These are phyloP conservation scores for Spergularia bocconei DNA, from an alignment of 148 eudicot species.

Conservation along the genomic window DNA sequence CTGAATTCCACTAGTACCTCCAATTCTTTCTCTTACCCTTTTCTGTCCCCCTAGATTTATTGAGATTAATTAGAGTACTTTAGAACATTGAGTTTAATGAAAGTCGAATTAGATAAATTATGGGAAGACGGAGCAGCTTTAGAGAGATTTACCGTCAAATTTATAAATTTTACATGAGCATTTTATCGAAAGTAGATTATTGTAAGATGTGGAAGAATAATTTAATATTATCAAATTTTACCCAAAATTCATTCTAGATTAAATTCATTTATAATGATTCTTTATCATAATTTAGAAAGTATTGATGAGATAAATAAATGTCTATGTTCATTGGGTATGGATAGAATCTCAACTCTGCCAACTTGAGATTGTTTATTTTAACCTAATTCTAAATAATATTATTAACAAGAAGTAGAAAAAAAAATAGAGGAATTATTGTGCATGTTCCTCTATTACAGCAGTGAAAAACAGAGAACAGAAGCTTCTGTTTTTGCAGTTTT, in stretches of 20 bases:
- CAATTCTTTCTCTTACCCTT: background rate
- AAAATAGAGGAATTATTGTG: background rate
- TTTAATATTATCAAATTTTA: too few species aligned
- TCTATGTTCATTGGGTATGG: conserved; percentile 40
- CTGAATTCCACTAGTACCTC: conserved; percentile 41
- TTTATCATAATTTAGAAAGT: background rate
- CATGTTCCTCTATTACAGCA: conserved; percentile 8
- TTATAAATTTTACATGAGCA: too few species aligned
- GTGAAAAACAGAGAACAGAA: conserved; percentile 37
- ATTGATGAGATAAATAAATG: conserved; percentile 19
- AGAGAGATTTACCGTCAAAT: too few species aligned
- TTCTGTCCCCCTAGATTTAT: conserved; percentile 15
- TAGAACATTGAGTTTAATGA: background rate
- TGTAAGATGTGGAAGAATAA: too few species aligned
- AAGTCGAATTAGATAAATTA: too few species aligned
- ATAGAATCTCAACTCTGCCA: conserved; percentile 49
- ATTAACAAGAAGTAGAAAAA: too few species aligned
- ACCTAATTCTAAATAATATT: too few species aligned
- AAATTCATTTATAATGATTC: too few species aligned
- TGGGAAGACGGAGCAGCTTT: too few species aligned
- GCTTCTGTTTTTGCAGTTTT: conserved; percentile 30
- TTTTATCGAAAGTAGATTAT: too few species aligned
- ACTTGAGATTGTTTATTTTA: conserved; percentile 48
- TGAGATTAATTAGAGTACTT: background rate
- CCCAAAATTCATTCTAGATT: too few species aligned